These are phyloP conservation scores for Neurospora africana DNA, from an alignment of 495 filamentous ascomycete species.

Conservation along the genomic window DNA sequence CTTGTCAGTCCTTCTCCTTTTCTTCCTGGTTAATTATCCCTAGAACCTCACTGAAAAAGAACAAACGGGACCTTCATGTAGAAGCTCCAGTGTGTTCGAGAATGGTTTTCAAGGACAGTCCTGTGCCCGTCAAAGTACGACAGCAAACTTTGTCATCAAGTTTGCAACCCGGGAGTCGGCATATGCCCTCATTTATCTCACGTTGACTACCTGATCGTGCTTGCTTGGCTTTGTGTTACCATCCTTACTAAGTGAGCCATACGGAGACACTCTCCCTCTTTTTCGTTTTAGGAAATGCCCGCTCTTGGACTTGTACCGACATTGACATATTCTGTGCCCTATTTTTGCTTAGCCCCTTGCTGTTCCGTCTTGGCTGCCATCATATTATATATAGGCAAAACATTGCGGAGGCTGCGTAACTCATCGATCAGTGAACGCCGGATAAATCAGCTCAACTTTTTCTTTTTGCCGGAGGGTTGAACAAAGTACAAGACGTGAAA, in stretches of 20 bases:
- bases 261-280: background rate
- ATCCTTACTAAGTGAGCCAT: background rate
- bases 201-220: background rate
- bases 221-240: background rate
- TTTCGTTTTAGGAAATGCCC: background rate
- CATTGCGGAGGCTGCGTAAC: background rate
- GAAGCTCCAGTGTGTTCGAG: background rate
- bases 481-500: too few species aligned
- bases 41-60: background rate
- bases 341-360: background rate
- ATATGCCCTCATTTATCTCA: background rate
- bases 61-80: background rate
- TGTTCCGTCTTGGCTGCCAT: background rate
- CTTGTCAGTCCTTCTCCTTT: too few species aligned
- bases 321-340: background rate
- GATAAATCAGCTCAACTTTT: background rate
- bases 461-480: background rate
- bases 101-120: background rate
- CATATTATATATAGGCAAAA: background rate
- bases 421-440: background rate
- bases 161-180: background rate
- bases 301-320: background rate
- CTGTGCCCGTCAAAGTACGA: background rate
- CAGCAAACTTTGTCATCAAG: background rate
- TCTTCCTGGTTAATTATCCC: too few species aligned